These are phyloP conservation scores for Sextonia rubra DNA, from an alignment of 164 flowering plant species.

Conservation along the genomic window DNA sequence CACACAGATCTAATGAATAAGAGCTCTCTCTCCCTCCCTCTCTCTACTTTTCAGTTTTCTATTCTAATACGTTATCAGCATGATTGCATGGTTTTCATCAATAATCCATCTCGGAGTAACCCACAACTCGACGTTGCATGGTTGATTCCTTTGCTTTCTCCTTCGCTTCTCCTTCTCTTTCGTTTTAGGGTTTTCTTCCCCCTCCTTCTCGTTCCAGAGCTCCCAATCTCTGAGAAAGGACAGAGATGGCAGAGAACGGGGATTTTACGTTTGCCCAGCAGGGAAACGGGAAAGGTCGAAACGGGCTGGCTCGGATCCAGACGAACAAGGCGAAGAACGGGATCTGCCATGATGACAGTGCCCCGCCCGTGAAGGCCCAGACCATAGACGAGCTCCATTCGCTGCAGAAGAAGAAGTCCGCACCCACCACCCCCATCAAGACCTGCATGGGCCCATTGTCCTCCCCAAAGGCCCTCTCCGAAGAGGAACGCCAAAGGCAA, in stretches of 20 bases:
- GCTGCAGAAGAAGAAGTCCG: constrained; percentile 68
- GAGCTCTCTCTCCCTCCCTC: too few relatives aligned
- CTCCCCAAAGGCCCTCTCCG: constrained; percentile 39
- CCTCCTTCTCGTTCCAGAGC: not conserved
- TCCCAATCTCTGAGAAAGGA: constrained; percentile 7
- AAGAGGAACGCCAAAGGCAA: constrained; percentile 72
- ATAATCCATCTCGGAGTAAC: too few relatives aligned
- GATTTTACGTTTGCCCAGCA: constrained; percentile 27
- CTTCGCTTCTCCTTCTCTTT: constrained; percentile 11
- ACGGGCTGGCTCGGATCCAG: constrained; percentile 43
- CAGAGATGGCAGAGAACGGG: constrained; percentile 33
- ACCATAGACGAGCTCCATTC: constrained; percentile 84
- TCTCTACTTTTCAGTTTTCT: too few relatives aligned
- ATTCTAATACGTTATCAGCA: too few relatives aligned
- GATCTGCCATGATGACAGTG: constrained; percentile 62
- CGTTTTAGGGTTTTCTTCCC: constrained; percentile 3
- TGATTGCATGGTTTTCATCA: too few relatives aligned
- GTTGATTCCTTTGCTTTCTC: constrained; percentile 8
- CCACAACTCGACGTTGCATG: constrained; percentile 24
- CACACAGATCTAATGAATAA: too few relatives aligned
- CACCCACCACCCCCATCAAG: constrained; percentile 70
- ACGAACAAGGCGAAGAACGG: constrained; percentile 29
- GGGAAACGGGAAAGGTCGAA: not conserved
- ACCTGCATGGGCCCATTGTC: constrained; percentile 34
- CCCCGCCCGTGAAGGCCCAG: constrained; percentile 60